Evolutionary conservation across 2,329 filamentous ascomycete species (phyloP), one percentile per base, ranked within the genome.

Genomic region (Neofusicoccum ribis): DNA sequence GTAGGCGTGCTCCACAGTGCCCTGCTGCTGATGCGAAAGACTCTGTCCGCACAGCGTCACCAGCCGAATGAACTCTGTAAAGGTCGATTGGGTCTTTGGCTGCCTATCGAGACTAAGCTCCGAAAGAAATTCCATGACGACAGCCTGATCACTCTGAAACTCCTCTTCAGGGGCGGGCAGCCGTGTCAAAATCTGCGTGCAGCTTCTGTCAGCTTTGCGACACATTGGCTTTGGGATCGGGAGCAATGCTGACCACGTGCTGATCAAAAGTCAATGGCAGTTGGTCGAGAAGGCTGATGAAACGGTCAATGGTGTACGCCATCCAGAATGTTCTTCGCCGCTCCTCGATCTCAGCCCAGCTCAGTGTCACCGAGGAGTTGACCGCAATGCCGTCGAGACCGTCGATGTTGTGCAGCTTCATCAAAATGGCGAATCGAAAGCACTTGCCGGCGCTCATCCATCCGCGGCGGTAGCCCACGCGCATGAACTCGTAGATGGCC

Each of bases 241-340:
- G 23, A 23, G 23, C 23, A 23, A 23, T 2, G 23, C 23, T 23
- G 23, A 23, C 68, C 69, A 69, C 67, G 56, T 72, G 68, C 66
- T 78, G 77, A 43, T 72, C 70, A 34, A 79, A 61, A 1, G 74
- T 75, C 31, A 76, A 68, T 5, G 75, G 74, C 54, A 71, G 69
- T 4, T 70, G 70, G 43, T 73, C 72, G 14, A 72, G 70, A 5
- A 77, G 71, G 56, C 74, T 74, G n/a, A 74, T 68, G 41, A 79
- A 74, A 0, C 73, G 74, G 68, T 80, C 78, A 15, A 80, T 65
- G 12, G 70, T 72, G 62, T 77, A 79, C 0, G 77, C 78, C 72
- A 79, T 73, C 78, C 78, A 80, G 67, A 79, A 80, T 0, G 73
- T 74, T n/a, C 78, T 67, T 14, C 78, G 65, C 47, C 70, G 73